Base-by-base conservation (phyloP, 1,284 basidiomycete species). In the Afroboletus lepidellus region DNA sequence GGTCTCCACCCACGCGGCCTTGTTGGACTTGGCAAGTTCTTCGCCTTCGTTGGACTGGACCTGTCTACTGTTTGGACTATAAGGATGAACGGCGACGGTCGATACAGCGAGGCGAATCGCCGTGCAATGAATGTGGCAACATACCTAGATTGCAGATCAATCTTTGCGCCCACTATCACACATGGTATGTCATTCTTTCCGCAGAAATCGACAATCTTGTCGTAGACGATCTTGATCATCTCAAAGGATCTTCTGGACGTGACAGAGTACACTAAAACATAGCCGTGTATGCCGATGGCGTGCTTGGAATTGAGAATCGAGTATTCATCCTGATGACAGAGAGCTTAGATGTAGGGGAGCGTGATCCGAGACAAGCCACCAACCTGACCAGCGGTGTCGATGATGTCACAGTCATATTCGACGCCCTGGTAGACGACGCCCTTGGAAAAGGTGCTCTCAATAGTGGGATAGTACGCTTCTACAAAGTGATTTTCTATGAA, bases 191-290 rank as follows among this genome's bases (percentile, higher is more conserved):
- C 84, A 55, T 87, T 85, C 48, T 93, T 81, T 45, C 95, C 96
- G 48, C 90, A 93, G 69, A 93, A 98, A 72, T 95, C 89, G 64
- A 95, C 77, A 64, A 99, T 98, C 83, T 99, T 99, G 78, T 99
- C 95, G 69, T 98, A 87, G 36, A 99, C 85, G 63, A 94, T 90
- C 70, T 91, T 85, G 59, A 98, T 83, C 92, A 98, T 98, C 61
- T 99, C 92, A 75, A 98, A 99, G 24, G 92, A 94, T 65, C 88
- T 87, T 58, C 89, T 79, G 27, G 92, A 94, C 9, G 92, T 85
- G 71, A 99, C 94, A 9, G 92, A 94, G 77, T 98, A 99, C 38
- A 99, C 96, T 57, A 94, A 83, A 59, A 94, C 83, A 70, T 89
- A 94, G 62, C 90, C 88, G 67, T 92, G 87, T 60, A 92, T 87